Conservation (phyloP, 2,329 filamentous ascomycete genomes). For the Drechmeria coniospora region DNA sequence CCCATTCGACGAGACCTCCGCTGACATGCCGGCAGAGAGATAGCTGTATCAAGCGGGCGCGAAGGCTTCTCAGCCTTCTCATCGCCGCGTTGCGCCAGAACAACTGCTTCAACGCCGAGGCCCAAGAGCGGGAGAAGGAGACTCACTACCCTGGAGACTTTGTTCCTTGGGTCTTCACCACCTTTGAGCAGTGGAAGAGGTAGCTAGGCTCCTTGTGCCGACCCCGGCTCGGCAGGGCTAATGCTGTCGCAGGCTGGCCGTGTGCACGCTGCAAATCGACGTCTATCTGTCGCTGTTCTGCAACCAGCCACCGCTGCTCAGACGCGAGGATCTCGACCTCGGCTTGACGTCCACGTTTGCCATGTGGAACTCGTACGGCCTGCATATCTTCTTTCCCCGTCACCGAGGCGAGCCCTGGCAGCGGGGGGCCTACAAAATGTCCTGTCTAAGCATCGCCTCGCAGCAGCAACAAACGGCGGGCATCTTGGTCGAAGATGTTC, state of each 20-base stretch:
- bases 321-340: conserved; percentile 21
- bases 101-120: conserved; percentile 20
- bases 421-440: conserved; percentile 14
- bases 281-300: conserved; percentile 17
- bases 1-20: background rate
- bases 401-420: conserved; percentile 15
- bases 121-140: conserved; percentile 18
- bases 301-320: conserved; percentile 16
- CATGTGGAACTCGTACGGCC: conserved; percentile 21
- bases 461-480: conserved; percentile 12
- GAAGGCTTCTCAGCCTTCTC: conserved; percentile 19
- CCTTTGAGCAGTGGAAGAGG: conserved; percentile 20
- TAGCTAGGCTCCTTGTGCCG: conserved; percentile 6
- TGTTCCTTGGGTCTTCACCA: conserved; percentile 16
- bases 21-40: conserved; percentile 13
- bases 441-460: conserved; percentile 13
- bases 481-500: conserved; percentile 18
- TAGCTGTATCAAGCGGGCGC: conserved; percentile 14
- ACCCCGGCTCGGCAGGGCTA: background rate
- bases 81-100: conserved; percentile 18
- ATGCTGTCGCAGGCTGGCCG: conserved; percentile 14
- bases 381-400: conserved; percentile 20
- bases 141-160: conserved; percentile 21
- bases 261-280: conserved; percentile 22
- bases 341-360: conserved; percentile 17